Percentiles rank a stretch among this genome's conserved stretches.
phyloP scores from a whole-genome alignment of 2,329 filamentous ascomycete species.

The Harringtonia lauricola region DNA sequence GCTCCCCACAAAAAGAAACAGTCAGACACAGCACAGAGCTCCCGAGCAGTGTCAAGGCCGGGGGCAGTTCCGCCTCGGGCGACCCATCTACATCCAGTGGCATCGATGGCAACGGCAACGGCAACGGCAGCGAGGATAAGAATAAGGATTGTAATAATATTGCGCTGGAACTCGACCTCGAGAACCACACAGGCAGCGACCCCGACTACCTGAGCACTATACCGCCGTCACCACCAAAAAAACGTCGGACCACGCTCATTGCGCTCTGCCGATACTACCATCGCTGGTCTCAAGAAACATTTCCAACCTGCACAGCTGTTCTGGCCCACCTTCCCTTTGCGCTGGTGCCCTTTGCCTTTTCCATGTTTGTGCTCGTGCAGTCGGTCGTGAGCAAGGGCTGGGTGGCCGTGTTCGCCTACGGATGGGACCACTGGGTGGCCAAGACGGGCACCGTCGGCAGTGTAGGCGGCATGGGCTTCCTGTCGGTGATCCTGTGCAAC shows the following conservation, averaged over 20 bases:
- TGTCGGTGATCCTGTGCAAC: constrained; percentile 61
- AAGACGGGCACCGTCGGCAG: constrained; percentile 59
- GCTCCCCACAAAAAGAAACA: too few species aligned
- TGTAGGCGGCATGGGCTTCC: constrained; percentile 62
- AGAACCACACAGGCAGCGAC: too few species aligned
- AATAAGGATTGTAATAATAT: too few species aligned
- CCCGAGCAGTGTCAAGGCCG: too few species aligned
- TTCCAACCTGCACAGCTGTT: constrained; percentile 58
- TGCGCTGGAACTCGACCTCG: too few species aligned
- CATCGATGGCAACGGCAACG: too few species aligned
- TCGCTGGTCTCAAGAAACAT: constrained; percentile 56
- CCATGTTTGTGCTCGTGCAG: constrained; percentile 67
- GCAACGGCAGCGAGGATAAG: too few species aligned
- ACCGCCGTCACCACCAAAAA: background rate
- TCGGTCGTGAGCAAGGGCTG: constrained; percentile 63
- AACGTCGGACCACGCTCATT: constrained; percentile 30
- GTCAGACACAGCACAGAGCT: too few species aligned
- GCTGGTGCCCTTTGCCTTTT: constrained; percentile 59
- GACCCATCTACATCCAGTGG: constrained; percentile 16
- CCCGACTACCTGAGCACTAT: too few species aligned
- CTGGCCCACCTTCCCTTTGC: constrained; percentile 54
- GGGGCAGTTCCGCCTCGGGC: too few species aligned
- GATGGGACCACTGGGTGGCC: constrained; percentile 62
- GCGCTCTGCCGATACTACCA: constrained; percentile 35
- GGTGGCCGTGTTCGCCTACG: constrained; percentile 61